Evolutionary conservation across 2,329 filamentous ascomycete species (phyloP), one percentile per base, ranked within the genome.

Genomic region (Sordariomycetes sp.): DNA sequence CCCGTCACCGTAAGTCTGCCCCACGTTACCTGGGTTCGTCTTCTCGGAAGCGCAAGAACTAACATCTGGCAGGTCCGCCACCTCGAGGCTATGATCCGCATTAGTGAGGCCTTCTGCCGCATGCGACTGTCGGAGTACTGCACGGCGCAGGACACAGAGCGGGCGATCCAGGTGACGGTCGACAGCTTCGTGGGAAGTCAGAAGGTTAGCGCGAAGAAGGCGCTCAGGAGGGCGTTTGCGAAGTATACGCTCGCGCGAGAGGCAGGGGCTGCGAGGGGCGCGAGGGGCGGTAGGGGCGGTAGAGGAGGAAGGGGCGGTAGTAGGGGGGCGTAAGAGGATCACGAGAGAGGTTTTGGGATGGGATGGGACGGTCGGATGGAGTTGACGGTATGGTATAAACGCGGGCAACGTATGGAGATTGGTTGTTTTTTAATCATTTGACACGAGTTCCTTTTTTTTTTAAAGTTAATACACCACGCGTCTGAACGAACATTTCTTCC

Each of bases 41-140:
- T 45, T 51, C 39, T 24, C 8, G 13, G 25, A 45, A 15, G 57
- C 57, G 6, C 12, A 28, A 39, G 15, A n/a, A 22, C 48, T 42
- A 17, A 39, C 34, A 79, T 96, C 97, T 66, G 75, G 89, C 99
- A 74, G 0, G 89, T 99, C 55, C 90, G 94, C 69, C 94, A 99
- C 69, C 82, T 99, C 6, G 94, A 99, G 72, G 92, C 92, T 65
- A 95, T 99, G 63, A 88, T 97, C 62, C 92, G 94, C 68, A 97
- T 99, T 66, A 95, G 91, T 2, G 94, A 99, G 69, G 90, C 94
- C 0, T 81, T 99, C 2, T 95, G 89, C 72, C 92, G 95, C 67
- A 99, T 99, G 94, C 87, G 94, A 15, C 77, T 99, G n/a, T 94
- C 89, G 0, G 94, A 99, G 63, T 97, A 96, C 75, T 96, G 92